phyloP scores from a whole-genome alignment of 2,329 filamentous ascomycete species.

The Fusarium guadeloupense region DNA sequence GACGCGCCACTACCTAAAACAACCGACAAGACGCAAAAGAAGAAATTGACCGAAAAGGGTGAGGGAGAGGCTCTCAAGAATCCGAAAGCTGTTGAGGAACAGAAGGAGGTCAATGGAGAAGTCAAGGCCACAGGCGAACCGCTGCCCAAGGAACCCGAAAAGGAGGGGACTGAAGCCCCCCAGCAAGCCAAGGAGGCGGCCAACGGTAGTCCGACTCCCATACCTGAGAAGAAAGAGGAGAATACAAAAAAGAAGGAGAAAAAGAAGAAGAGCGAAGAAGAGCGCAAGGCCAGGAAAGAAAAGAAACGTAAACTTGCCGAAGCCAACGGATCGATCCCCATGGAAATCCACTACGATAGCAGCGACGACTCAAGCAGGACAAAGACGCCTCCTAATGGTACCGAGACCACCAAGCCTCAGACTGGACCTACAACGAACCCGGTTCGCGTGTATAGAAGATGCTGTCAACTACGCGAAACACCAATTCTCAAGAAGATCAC shows the following conservation, averaged over 20 bases:
- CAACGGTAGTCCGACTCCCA: constrained; percentile 33
- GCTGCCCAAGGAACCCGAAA: constrained; percentile 52
- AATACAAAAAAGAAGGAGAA: constrained; percentile 85
- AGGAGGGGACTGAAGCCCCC: constrained; percentile 45
- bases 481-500: constrained; percentile 92
- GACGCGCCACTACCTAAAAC: constrained; percentile 53
- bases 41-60: constrained; percentile 71
- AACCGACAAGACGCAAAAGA: constrained; percentile 65
- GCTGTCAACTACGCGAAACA: constrained; percentile 92
- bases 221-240: constrained; percentile 51
- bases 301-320: constrained; percentile 86
- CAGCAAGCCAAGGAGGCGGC: constrained; percentile 41
- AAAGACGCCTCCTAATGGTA: constrained; percentile 23
- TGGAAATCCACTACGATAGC: constrained; percentile 80
- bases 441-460: constrained; percentile 89
- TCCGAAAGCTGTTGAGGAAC: constrained; percentile 65
- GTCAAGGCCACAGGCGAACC: constrained; percentile 55
- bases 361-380: constrained; percentile 63
- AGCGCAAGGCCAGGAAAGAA: constrained; percentile 91
- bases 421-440: constrained; percentile 84
- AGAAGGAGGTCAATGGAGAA: constrained; percentile 49
- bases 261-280: constrained; percentile 93
- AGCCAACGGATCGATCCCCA: constrained; percentile 84
- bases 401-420: constrained; percentile 42
- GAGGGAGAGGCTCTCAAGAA: constrained; percentile 80